Percentiles rank a stretch among this genome's conserved stretches.
Evolutionary conservation across 2,329 filamentous ascomycete species (phyloP).

Genomic region (Trichophyton equinum): DNA sequence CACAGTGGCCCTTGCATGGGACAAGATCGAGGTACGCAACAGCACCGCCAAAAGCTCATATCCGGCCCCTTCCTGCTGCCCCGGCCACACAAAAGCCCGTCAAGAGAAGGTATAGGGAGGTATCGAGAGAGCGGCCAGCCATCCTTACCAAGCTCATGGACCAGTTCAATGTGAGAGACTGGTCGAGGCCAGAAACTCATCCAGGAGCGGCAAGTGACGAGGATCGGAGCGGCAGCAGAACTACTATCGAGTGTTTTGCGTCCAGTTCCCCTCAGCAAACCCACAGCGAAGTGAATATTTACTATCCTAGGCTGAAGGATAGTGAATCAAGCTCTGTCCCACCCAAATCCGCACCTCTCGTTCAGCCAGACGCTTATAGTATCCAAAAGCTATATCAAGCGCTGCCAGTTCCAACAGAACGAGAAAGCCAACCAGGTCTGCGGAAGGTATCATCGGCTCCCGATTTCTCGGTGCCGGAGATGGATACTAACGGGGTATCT

Average conservation of each 20-base stretch:
- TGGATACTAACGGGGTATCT: neutral
- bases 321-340: neutral
- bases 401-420: neutral
- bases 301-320: neutral
- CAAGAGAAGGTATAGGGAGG: neutral
- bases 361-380: neutral
- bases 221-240: neutral
- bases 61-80: neutral
- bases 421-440: neutral
- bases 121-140: neutral
- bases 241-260: neutral
- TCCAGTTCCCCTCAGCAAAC: neutral
- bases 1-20: neutral
- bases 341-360: slow-evolving; percentile 3
- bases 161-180: slow-evolving; percentile 7
- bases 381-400: neutral
- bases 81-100: neutral
- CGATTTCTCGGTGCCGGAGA: neutral
- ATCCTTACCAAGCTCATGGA: slow-evolving; percentile 10
- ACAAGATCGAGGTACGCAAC: neutral
- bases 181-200: neutral
- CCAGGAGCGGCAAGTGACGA: neutral
- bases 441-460: slow-evolving; percentile 3
- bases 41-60: neutral
- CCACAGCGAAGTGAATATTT: neutral